Percentiles rank a stretch among this genome's conserved stretches.
Evolutionary conservation across 2,329 filamentous ascomycete genomes (phyloP).

Genomic region (Alternaria sp.): DNA sequence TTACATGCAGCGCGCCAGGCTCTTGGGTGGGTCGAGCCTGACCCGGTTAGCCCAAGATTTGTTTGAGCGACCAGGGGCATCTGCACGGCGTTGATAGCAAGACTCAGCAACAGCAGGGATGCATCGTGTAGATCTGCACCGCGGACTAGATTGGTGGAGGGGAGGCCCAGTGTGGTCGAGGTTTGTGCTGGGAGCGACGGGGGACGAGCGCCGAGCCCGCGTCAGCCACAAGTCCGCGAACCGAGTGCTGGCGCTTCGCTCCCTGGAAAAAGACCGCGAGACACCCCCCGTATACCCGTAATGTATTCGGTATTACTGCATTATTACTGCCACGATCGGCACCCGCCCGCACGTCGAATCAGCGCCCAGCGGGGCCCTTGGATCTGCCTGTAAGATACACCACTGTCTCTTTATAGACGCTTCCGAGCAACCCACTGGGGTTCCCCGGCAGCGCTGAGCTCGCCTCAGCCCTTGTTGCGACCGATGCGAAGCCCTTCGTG

Average conservation of each 20-base stretch:
- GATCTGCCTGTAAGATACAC: slow-evolving; percentile 16
- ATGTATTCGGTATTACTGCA: slow-evolving; percentile 40
- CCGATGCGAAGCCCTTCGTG: slow-evolving; percentile 27
- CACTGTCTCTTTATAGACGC: slow-evolving; percentile 19
- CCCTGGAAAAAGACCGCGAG: slow-evolving; percentile 22
- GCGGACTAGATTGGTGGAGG: slow-evolving; percentile 29
- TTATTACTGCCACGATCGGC: slow-evolving; percentile 27
- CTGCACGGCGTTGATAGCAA: slow-evolving; percentile 43
- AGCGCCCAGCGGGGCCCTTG: slow-evolving; percentile 5
- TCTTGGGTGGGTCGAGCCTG: slow-evolving; percentile 41
- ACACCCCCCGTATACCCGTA: slow-evolving; percentile 31
- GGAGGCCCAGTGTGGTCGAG: slow-evolving; percentile 13
- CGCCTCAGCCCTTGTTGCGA: slow-evolving; percentile 21
- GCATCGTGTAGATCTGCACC: slow-evolving; percentile 31
- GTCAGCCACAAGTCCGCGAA: slow-evolving; percentile 37
- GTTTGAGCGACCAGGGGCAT: slow-evolving; percentile 39
- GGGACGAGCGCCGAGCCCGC: slow-evolving; percentile 33
- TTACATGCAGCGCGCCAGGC: slow-evolving; percentile 48
- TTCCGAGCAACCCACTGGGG: slow-evolving; percentile 15
- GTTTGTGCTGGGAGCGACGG: slow-evolving; percentile 30
- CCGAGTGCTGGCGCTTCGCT: slow-evolving; percentile 28
- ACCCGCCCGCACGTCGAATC: slow-evolving; percentile 11
- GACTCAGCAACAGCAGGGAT: slow-evolving; percentile 37
- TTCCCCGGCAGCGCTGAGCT: slow-evolving; percentile 20
- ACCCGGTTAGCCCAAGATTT: slow-evolving; percentile 33